These are phyloP conservation scores for Lolium multiflorum DNA, from an alignment of 176 grass and related monocot genomes.

Conservation along the genomic window DNA sequence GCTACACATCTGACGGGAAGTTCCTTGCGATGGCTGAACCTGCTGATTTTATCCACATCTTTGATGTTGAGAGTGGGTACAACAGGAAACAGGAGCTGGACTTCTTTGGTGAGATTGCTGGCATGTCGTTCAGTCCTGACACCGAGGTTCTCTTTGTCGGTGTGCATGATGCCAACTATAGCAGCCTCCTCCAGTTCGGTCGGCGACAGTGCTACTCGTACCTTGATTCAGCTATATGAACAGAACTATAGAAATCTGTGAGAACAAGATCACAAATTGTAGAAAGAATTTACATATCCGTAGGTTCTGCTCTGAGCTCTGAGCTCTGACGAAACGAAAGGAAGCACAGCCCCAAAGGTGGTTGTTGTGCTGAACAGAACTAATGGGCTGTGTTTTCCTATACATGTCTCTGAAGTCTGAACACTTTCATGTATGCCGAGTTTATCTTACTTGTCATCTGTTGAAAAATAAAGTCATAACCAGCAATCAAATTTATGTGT, in stretches of 20 bases:
- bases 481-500: not conserved
- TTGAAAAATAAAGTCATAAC: conserved; percentile 2
- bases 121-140: conserved; percentile 84
- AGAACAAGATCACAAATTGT: not conserved
- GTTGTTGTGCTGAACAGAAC: conserved; percentile 16
- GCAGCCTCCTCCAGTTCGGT: conserved; percentile 77
- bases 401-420: conserved; percentile 4
- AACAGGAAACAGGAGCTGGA: conserved; percentile 74
- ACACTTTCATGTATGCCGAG: too few relatives aligned
- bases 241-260: not conserved
- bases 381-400: not conserved
- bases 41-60: conserved; percentile 76
- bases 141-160: conserved; percentile 76
- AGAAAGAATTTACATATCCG: conserved; percentile 24
- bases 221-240: conserved; percentile 68
- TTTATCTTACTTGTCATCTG: not conserved
- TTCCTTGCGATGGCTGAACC: conserved; percentile 86
- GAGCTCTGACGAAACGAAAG: conserved; percentile 22
- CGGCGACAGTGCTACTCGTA: conserved; percentile 57
- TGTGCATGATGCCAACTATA: conserved; percentile 61
- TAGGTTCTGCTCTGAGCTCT: not conserved
- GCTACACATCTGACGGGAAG: conserved; percentile 70
- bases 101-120: conserved; percentile 80
- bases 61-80: conserved; percentile 62
- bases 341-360: not conserved